A percentile compares a stretch with the other conserved stretches of the same genome.
These are phyloP conservation scores for Paramecium octaurelia DNA, from an alignment of 73 alveolate genomes.

Conservation along the genomic window DNA sequence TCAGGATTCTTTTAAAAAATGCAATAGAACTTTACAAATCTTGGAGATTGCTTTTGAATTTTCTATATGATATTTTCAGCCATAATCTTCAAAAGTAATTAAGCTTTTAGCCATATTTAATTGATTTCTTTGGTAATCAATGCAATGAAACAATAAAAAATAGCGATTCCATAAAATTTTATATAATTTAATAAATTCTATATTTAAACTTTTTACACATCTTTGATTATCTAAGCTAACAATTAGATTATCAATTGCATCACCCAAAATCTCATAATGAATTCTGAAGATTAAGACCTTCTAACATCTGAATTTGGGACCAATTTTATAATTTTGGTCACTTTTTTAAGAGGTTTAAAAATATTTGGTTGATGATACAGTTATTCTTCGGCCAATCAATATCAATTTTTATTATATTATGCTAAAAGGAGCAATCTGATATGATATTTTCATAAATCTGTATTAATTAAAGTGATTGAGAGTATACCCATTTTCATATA, in stretches of 20 bases:
- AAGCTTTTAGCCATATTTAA: slow-evolving; percentile 42
- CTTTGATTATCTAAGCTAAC: neutral
- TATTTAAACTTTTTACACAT: neutral
- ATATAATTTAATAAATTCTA: slow-evolving; percentile 47
- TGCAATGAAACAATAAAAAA: neutral
- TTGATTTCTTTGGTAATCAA: neutral
- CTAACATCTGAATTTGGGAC: neutral
- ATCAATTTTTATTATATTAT: neutral
- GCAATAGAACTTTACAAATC: slow-evolving; percentile 30
- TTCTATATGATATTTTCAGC: neutral
- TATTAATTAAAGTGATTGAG: neutral
- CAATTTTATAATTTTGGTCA: no score
- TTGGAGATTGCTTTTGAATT: neutral
- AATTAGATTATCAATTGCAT: slow-evolving; percentile 3
- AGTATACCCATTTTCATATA: neutral
- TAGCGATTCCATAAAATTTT: slow-evolving; percentile 42
- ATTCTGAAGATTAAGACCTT: neutral
- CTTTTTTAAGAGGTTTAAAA: neutral
- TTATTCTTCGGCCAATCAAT: neutral
- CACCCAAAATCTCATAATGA: neutral
- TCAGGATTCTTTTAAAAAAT: slow-evolving; percentile 6
- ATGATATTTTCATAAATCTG: neutral
- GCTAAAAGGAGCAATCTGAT: neutral
- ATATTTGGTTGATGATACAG: neutral
- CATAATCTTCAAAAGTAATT: slow-evolving; percentile 52